Base-by-base conservation (phyloP, 352 stramenopile species). In the Phytopythium litorale region DNA sequence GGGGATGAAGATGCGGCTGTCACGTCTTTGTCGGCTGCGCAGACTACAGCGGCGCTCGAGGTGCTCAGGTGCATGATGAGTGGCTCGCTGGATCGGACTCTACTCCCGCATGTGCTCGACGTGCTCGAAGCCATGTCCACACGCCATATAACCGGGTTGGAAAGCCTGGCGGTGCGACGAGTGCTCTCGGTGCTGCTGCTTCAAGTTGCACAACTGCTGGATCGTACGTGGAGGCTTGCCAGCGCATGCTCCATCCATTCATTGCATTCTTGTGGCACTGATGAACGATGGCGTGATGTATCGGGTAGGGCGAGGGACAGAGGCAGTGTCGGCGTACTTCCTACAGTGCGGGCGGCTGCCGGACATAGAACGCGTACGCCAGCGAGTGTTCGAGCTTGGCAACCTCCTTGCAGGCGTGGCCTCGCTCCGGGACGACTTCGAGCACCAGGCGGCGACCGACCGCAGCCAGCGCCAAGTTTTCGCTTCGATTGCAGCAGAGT, bases 21-120 rank as follows among this genome's bases (percentile, higher is more conserved):
- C 25, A 52, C 60, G 28, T 37, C 68, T 0, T 58, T 58, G 37
- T 55, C 66, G 32, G 60, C 72, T 1, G 68, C 57, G 0, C 54
- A 64, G 28, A 75, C 70, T 19, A 60, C 65, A 0, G 55, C 64
- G 11, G 69, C 65, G 28, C 58, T 91, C 13, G 77, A 90, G 51
- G 21, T 93, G n/a, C 65, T 93, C 32, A 42, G 56, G 4, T 70
- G 49, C n/a, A 19, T 93, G 25, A 66, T 91, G 49, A 50, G 71
- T 42, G 84, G 84, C 11, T 90, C 83, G 23, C 70, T 88, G 38
- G 77, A 88, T 55, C 78, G 72, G 43, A 68, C 62, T 53, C 60
- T 93, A 51, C 61, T 93, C 18, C 72, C 81, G 7, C 82, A 92
- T 43, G 63, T 91, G 11, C 67, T 72, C 18, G 76, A 78, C 3